Evolutionary conservation across 1,284 basidiomycete genomes (phyloP).

Genomic region (Ganoderma multipileum): DNA sequence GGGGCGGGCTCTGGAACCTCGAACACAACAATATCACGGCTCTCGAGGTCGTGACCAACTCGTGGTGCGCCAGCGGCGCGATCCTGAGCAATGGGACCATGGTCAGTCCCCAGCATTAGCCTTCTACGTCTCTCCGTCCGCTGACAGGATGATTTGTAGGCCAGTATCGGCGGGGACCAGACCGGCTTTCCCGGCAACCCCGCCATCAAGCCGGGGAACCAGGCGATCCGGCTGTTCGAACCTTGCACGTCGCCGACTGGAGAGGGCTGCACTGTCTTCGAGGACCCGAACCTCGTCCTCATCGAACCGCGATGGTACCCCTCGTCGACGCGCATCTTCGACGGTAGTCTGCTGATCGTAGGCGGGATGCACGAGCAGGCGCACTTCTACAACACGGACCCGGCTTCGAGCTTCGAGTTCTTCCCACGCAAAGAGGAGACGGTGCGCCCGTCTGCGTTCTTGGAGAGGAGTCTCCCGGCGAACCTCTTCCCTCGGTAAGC

Average conservation of each 20-base stretch:
- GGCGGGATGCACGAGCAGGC: conserved; percentile 46
- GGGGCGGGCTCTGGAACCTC: conserved; percentile 29
- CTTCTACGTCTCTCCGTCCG: not conserved
- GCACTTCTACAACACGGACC: conserved; percentile 47
- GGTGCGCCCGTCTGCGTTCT: conserved; percentile 53
- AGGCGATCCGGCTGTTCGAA: conserved; percentile 45
- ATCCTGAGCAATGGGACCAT: conserved; percentile 55
- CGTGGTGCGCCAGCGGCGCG: conserved; percentile 36
- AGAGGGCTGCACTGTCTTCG: conserved; percentile 45
- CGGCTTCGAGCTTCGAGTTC: conserved; percentile 57
- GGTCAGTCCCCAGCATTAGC: conserved; percentile 35
- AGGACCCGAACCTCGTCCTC: conserved; percentile 46
- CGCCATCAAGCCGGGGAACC: conserved; percentile 35
- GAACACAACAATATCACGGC: conserved; percentile 34
- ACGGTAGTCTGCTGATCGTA: conserved; percentile 48
- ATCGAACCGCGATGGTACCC: conserved; percentile 49
- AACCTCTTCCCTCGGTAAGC: conserved; percentile 35
- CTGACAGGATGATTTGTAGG: conserved; percentile 36
- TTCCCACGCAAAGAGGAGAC: conserved; percentile 58
- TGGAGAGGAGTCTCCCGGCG: conserved; percentile 36
- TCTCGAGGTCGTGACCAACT: conserved; percentile 17
- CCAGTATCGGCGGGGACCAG: conserved; percentile 51
- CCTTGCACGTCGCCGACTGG: conserved; percentile 44
- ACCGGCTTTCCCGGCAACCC: conserved; percentile 45
- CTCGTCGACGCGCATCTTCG: conserved; percentile 47